Conservation (phyloP, 345 rosid genomes). For the Alliaria petiolata region DNA sequence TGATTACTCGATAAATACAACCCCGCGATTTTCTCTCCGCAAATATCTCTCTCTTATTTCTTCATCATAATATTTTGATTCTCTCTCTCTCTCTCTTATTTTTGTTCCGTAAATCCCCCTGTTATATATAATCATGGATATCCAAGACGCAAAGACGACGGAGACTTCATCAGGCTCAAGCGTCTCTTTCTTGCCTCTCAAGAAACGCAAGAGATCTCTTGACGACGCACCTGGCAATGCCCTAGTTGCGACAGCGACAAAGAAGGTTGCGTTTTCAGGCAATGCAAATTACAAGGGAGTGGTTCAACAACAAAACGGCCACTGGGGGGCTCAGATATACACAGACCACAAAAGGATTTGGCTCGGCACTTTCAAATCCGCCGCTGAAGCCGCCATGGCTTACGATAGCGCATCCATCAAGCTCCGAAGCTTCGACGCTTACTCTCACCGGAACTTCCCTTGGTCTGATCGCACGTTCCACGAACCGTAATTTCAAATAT, state of each 20-base stretch:
- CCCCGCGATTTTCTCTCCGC: too few relatives aligned
- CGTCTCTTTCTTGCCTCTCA: not conserved
- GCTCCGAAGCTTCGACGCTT: conserved; percentile 35
- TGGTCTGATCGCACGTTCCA: conserved; percentile 41
- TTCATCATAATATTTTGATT: too few relatives aligned
- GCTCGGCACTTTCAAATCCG: conserved; percentile 63
- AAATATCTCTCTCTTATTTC: too few relatives aligned
- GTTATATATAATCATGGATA: too few relatives aligned
- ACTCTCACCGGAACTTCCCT: conserved; percentile 49
- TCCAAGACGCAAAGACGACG: not conserved
- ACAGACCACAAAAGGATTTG: conserved; percentile 49
- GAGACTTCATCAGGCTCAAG: not conserved
- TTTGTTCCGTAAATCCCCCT: too few relatives aligned
- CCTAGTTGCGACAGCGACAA: not conserved
- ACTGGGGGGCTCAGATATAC: conserved; percentile 70
- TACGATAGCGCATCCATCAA: conserved; percentile 59
- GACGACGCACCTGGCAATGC: not conserved
- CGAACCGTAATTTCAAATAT: conserved; percentile 45
- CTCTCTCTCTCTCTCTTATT: too few relatives aligned
- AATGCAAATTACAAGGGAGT: conserved; percentile 47
- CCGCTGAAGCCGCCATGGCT: conserved; percentile 52
- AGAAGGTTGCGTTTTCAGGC: not conserved
- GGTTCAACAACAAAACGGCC: conserved; percentile 48
- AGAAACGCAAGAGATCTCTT: not conserved
- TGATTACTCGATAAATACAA: too few relatives aligned